A percentile compares a stretch with the other conserved stretches of the same genome.
phyloP scores from a whole-genome alignment of 2,329 filamentous ascomycete species.

The Botrytis paeoniae region DNA sequence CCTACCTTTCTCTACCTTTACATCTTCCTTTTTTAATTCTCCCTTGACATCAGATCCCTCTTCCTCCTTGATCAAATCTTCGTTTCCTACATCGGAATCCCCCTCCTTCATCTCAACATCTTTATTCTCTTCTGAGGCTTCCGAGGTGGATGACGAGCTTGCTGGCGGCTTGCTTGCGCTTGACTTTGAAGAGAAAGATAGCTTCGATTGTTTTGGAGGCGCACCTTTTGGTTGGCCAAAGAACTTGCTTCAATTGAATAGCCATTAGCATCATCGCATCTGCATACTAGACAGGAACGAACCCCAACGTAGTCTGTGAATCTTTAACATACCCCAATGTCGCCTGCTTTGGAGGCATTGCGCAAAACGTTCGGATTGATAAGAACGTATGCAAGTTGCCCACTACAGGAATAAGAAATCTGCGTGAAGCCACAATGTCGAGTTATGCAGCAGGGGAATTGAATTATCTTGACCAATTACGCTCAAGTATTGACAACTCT shows the following conservation, averaged over 20 bases:
- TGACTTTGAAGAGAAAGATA: slow-evolving; percentile 68
- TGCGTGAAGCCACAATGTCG: slow-evolving; percentile 36
- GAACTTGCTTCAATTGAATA: slow-evolving; percentile 65
- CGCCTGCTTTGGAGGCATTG: slow-evolving; percentile 54
- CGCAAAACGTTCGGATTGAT: slow-evolving; percentile 25
- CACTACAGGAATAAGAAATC: slow-evolving; percentile 22
- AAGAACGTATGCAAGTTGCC: slow-evolving; percentile 24
- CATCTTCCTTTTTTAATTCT: slow-evolving; percentile 18
- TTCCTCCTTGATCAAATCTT: slow-evolving; percentile 24
- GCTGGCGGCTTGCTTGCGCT: slow-evolving; percentile 35
- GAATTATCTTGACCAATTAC: background rate
- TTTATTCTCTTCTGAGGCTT: slow-evolving; percentile 27
- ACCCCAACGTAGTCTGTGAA: slow-evolving; percentile 72
- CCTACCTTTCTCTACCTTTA: background rate
- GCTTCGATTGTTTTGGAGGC: slow-evolving; percentile 71
- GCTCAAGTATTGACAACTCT: background rate
- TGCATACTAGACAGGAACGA: slow-evolving; percentile 38
- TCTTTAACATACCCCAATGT: slow-evolving; percentile 84
- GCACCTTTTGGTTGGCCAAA: slow-evolving; percentile 67
- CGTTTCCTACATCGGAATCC: slow-evolving; percentile 25
- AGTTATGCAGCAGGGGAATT: background rate
- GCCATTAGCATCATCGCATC: slow-evolving; percentile 23
- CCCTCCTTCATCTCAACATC: slow-evolving; percentile 35
- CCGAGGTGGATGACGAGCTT: slow-evolving; percentile 27
- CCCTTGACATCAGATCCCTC: slow-evolving; percentile 12